Conservation (phyloP, 345 rosid genomes). For the Gossypium anomalum region DNA sequence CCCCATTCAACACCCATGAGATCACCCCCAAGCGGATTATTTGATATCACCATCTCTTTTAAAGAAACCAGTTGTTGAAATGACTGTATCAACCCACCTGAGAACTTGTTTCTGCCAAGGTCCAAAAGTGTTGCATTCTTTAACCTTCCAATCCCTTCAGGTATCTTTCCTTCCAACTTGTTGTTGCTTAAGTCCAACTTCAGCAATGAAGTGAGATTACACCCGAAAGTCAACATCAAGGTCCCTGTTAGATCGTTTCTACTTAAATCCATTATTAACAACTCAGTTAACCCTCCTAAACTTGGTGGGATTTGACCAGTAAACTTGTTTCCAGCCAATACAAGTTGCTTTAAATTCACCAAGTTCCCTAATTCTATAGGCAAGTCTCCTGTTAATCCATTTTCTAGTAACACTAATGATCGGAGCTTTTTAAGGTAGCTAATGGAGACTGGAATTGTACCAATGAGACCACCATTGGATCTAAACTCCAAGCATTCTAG, state of each 20-base stretch:
- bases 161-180: conserved; percentile 46
- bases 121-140: conserved; percentile 72
- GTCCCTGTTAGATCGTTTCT: conserved; percentile 61
- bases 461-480: conserved; percentile 66
- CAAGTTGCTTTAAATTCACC: conserved; percentile 54
- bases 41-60: conserved; percentile 59
- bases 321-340: conserved; percentile 57
- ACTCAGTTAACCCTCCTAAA: conserved; percentile 38
- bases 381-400: conserved; percentile 52
- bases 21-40: conserved; percentile 54
- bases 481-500: conserved; percentile 73
- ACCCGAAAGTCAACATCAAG: conserved; percentile 38
- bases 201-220: conserved; percentile 31
- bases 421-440: conserved; percentile 51
- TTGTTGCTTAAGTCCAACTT: conserved; percentile 84
- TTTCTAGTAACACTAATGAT: conserved; percentile 67
- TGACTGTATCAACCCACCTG: conserved; percentile 57
- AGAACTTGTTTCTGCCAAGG: conserved; percentile 61
- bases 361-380: conserved; percentile 48
- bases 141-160: conserved; percentile 44
- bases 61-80: conserved; percentile 53
- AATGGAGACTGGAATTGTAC: conserved; percentile 51
- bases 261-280: conserved; percentile 72
- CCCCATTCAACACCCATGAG: conserved; percentile 49
- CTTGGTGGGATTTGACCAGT: conserved; percentile 52